phyloP scores from a whole-genome alignment of 1,284 basidiomycete species.

The Trichosporon ovoides region DNA sequence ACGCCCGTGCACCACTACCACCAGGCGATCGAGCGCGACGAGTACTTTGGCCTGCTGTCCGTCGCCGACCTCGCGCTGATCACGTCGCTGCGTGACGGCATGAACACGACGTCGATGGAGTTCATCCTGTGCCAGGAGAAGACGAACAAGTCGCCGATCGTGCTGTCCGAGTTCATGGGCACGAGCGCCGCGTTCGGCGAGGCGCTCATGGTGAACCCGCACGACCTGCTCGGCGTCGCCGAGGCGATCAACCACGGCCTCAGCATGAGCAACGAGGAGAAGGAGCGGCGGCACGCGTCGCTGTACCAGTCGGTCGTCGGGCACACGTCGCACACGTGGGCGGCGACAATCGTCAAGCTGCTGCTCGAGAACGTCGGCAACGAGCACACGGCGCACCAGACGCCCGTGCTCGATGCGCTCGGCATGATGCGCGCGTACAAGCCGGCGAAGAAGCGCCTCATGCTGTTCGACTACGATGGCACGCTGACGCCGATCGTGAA shows the following conservation, averaged over 20 bases:
- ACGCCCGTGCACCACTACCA: slow-evolving; percentile 99
- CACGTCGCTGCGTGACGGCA: slow-evolving; percentile 91
- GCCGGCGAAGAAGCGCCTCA: slow-evolving; percentile 71
- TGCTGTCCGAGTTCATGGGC: slow-evolving; percentile 96
- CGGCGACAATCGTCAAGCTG: slow-evolving; percentile 80
- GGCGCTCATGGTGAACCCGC: slow-evolving; percentile 50
- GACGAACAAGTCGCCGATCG: slow-evolving; percentile 72
- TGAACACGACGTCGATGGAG: slow-evolving; percentile 99
- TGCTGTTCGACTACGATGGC: slow-evolving; percentile 97
- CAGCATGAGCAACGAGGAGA: slow-evolving; percentile 72
- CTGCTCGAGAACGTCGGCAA: slow-evolving; percentile 74
- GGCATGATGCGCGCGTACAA: slow-evolving; percentile 63
- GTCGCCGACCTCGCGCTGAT: slow-evolving; percentile 94
- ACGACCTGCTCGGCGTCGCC: slow-evolving; percentile 69
- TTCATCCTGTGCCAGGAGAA: slow-evolving; percentile 88
- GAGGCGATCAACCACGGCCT: slow-evolving; percentile 89
- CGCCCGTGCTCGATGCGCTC: slow-evolving; percentile 71
- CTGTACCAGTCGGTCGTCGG: slow-evolving; percentile 83
- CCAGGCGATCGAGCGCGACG: slow-evolving; percentile 94
- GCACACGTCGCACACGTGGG: slow-evolving; percentile 96
- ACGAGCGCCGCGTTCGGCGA: slow-evolving; percentile 55
- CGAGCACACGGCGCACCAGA: slow-evolving; percentile 77
- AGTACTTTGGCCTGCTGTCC: slow-evolving; percentile 93
- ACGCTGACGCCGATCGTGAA: slow-evolving; percentile 97
- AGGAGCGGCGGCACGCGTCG: slow-evolving; percentile 65